Evolutionary conservation across 768 basidiomycete genomes (phyloP).

Genomic region (Leccinum pellstonianum): DNA sequence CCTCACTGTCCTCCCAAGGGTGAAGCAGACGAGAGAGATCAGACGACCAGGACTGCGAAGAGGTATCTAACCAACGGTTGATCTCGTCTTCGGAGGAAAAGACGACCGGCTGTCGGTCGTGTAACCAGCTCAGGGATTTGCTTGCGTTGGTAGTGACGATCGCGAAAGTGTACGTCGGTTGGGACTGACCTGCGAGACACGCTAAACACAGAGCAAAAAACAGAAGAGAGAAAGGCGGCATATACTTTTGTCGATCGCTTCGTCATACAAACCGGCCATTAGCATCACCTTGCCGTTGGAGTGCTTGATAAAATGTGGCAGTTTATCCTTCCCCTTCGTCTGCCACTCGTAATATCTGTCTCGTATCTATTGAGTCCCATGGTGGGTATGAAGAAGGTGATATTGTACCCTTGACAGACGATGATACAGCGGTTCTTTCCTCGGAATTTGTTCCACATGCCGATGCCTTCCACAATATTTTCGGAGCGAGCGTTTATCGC

Average conservation of each 20-base stretch:
- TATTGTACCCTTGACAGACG: conserved; percentile 65
- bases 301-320: conserved; percentile 80
- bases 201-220: background rate
- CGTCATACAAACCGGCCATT: conserved; percentile 87
- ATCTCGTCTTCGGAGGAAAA: conserved; percentile 62
- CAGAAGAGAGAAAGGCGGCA: background rate
- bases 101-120: conserved; percentile 86
- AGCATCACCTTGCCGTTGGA: conserved; percentile 67
- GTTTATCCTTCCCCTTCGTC: conserved; percentile 72
- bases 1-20: conserved; percentile 50
- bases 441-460: conserved; percentile 85
- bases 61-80: conserved; percentile 77
- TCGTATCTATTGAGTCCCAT: background rate
- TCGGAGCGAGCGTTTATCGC: conserved; percentile 93
- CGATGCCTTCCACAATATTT: conserved; percentile 67
- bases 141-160: conserved; percentile 84
- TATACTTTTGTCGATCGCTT: conserved; percentile 62
- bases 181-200: conserved; percentile 43
- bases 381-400: background rate
- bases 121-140: conserved; percentile 78
- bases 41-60: conserved; percentile 59
- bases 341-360: conserved; percentile 93
- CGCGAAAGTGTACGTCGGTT: conserved; percentile 76
- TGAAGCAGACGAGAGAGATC: conserved; percentile 58
- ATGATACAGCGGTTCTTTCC: conserved; percentile 85